Evolutionary conservation across 305 asterid species (phyloP).

Genomic region (Stenogyne calaminthoides): DNA sequence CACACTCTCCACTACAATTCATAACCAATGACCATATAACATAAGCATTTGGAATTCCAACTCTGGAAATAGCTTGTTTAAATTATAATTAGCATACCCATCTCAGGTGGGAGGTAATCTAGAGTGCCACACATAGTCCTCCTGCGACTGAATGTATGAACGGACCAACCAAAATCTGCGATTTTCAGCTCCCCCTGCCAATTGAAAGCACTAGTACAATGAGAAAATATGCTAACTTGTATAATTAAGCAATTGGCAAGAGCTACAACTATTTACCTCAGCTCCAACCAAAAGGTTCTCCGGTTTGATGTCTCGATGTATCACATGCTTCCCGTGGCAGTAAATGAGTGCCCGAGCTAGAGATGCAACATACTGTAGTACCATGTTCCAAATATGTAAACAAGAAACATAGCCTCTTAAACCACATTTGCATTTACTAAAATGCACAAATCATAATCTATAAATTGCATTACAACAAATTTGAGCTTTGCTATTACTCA

Average conservation of each 20-base stretch:
- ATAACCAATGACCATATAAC: not conserved
- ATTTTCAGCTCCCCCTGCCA: constrained; percentile 92
- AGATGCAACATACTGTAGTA: constrained; percentile 61
- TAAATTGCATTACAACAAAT: not conserved
- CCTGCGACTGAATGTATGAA: constrained; percentile 92
- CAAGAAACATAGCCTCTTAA: constrained; percentile 9
- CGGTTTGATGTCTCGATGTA: constrained; percentile 92
- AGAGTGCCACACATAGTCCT: constrained; percentile 98
- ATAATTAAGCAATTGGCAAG: constrained; percentile 12
- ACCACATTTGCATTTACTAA: constrained; percentile 13
- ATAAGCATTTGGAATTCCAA: not conserved
- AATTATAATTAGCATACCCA: constrained; percentile 60
- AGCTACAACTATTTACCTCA: constrained; percentile 33
- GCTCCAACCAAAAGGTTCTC: constrained; percentile 63
- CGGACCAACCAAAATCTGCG: constrained; percentile 99
- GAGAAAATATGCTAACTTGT: constrained; percentile 31
- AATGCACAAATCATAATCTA: not conserved
- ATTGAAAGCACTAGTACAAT: constrained; percentile 22
- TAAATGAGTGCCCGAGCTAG: constrained; percentile 90
- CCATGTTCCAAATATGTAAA: constrained; percentile 23
- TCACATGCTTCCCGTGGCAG: constrained; percentile 95
- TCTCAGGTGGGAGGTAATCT: constrained; percentile 98
- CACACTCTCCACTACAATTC: constrained; percentile 73
- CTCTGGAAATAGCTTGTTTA: not conserved
- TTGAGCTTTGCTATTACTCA: constrained; percentile 40